These are phyloP conservation scores for Eucalyptus albens DNA, from an alignment of 345 rosid genomes.

Conservation along the genomic window DNA sequence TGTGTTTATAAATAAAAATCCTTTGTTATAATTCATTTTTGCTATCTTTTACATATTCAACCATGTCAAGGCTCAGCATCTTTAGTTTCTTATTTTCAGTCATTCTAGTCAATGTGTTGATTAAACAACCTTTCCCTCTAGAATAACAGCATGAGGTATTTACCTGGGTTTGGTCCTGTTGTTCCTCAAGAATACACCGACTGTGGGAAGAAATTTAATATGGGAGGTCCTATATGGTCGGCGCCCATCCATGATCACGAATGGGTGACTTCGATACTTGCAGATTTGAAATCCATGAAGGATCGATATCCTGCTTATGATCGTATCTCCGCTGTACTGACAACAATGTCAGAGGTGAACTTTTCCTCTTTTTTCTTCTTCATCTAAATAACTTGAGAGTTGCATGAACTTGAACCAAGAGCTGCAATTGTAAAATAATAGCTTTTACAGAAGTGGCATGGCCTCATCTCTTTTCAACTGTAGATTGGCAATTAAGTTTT, in stretches of 20 bases:
- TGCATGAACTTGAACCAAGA: not conserved
- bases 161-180: slow-evolving; percentile 89
- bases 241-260: slow-evolving; percentile 93
- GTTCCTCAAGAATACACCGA: slow-evolving; percentile 86
- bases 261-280: slow-evolving; percentile 68
- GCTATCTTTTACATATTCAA: not conserved
- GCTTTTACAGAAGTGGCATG: not conserved
- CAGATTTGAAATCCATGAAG: slow-evolving; percentile 63
- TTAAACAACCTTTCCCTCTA: slow-evolving; percentile 2
- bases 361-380: not conserved
- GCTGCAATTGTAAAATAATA: not conserved
- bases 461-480: not conserved
- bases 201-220: slow-evolving; percentile 89
- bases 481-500: not conserved
- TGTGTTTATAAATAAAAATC: not conserved
- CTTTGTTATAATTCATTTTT: not conserved
- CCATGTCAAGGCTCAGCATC: not conserved
- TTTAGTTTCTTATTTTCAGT: not conserved
- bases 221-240: slow-evolving; percentile 99
- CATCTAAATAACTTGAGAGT: not conserved
- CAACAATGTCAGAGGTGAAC: slow-evolving; percentile 77
- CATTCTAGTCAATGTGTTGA: not conserved
- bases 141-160: slow-evolving; percentile 78
- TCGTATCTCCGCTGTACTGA: slow-evolving; percentile 76
- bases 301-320: slow-evolving; percentile 85